phyloP scores from a whole-genome alignment of 148 eudicot species.

The Rheum nobile region DNA sequence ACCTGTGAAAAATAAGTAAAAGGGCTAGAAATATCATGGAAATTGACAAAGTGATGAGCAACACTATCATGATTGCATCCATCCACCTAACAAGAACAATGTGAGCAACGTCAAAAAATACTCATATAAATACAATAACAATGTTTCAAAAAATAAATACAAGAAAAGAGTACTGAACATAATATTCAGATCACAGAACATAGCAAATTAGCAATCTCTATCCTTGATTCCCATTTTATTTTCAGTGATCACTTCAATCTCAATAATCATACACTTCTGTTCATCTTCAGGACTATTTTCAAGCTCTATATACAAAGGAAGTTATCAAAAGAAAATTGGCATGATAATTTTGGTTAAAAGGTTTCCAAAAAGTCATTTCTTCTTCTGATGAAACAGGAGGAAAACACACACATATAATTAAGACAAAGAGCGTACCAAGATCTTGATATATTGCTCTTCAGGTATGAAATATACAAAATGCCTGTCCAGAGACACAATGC shows the following conservation, averaged over 20 bases:
- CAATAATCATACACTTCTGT: background rate
- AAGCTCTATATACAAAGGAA: background rate
- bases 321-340: no score
- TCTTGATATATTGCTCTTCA: conserved; percentile 49
- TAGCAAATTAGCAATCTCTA: background rate
- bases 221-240: background rate
- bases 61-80: conserved; percentile 49
- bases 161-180: background rate
- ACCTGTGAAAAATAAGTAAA: conserved; percentile 51
- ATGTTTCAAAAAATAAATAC: background rate
- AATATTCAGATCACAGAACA: no score
- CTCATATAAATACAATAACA: background rate
- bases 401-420: background rate
- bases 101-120: background rate
- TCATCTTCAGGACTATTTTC: background rate
- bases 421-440: conserved; percentile 42
- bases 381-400: background rate
- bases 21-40: conserved; percentile 27
- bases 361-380: background rate
- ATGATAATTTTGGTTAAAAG: no score
- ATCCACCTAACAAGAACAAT: conserved; percentile 45
- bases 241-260: background rate
- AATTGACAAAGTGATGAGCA: conserved; percentile 47
- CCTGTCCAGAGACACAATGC: conserved; percentile 81
- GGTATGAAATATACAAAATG: conserved; percentile 58